Conservation (phyloP, 1,284 basidiomycete genomes). For the Xerocomus minutiporus region DNA sequence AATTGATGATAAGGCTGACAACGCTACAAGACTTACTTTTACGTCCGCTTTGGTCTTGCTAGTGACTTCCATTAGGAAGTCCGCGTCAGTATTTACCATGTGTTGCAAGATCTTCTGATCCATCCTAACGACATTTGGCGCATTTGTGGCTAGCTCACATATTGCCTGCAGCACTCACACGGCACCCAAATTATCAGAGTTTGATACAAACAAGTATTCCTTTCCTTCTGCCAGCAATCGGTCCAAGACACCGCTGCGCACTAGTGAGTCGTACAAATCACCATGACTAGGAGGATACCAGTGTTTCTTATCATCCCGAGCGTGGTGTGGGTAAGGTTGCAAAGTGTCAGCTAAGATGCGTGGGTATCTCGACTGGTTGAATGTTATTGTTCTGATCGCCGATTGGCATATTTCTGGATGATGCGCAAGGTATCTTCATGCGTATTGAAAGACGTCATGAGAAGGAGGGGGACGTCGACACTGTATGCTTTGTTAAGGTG, state of each 20-base stretch:
- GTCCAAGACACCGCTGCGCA: conserved; percentile 92
- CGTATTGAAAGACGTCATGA: conserved; percentile 99
- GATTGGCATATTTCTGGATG: conserved; percentile 97
- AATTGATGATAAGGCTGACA: neutral
- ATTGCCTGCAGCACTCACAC: conserved; percentile 70
- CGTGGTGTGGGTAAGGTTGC: conserved; percentile 69
- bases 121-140: conserved; percentile 41
- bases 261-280: conserved; percentile 88
- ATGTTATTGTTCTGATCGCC: conserved; percentile 87
- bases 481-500: conserved; percentile 65
- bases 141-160: conserved; percentile 17
- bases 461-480: conserved; percentile 87
- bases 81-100: conserved; percentile 80
- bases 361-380: conserved; percentile 97
- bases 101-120: conserved; percentile 81
- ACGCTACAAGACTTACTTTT: conserved; percentile 33
- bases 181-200: conserved; percentile 97
- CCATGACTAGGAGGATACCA: conserved; percentile 99
- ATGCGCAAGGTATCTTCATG: conserved; percentile 92
- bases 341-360: conserved; percentile 92
- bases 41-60: conserved; percentile 99
- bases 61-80: conserved; percentile 98
- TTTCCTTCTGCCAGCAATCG: conserved; percentile 92
- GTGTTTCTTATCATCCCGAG: conserved; percentile 78
- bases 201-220: conserved; percentile 98